These are phyloP conservation scores for Dimargaris cristalligena DNA, from an alignment of 192 early-diverging fungal species.

Conservation along the genomic window DNA sequence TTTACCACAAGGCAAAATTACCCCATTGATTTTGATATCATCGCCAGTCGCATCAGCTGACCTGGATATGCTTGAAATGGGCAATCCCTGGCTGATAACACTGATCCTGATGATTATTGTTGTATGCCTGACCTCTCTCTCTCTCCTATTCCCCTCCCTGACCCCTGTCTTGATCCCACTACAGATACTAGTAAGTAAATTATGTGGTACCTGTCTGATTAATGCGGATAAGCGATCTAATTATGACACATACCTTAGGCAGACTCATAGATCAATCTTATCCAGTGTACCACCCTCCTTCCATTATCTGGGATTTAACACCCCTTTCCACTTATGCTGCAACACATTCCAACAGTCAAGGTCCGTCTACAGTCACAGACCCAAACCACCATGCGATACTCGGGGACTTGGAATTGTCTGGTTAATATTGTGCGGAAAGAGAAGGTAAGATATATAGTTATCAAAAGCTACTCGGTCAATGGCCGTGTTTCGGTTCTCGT, in stretches of 20 bases:
- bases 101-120: too few species aligned
- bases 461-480: background rate
- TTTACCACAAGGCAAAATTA: background rate
- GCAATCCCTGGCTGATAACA: too few species aligned
- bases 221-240: background rate
- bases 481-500: too few species aligned
- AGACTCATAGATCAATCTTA: too few species aligned
- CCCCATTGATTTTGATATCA: too few species aligned
- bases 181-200: conserved; percentile 16
- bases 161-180: too few species aligned
- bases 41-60: too few species aligned
- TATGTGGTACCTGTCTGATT: background rate
- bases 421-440: conserved; percentile 32
- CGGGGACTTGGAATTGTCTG: conserved; percentile 41
- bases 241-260: too few species aligned
- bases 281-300: background rate
- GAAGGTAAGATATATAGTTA: conserved; percentile 21
- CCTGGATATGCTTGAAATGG: too few species aligned
- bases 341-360: conserved; percentile 26
- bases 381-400: conserved; percentile 25
- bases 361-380: conserved; percentile 37
- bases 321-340: background rate
- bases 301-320: background rate
- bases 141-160: too few species aligned
- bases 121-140: too few species aligned